These are phyloP conservation scores for Monosporozyma servazzii DNA, from an alignment of 805 yeast species.

Conservation along the genomic window DNA sequence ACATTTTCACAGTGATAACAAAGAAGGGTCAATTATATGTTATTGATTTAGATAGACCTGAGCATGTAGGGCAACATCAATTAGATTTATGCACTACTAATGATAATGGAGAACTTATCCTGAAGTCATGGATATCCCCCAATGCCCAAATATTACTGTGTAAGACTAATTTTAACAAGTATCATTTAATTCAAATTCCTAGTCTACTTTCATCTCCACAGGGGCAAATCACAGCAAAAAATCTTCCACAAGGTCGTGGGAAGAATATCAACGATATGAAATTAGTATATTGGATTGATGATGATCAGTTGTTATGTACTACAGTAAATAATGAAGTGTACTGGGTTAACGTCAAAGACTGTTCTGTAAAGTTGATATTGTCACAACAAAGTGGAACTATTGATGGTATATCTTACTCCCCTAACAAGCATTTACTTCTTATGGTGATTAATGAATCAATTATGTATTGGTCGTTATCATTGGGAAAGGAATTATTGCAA, in stretches of 20 bases:
- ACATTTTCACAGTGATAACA: slow-evolving; percentile 47
- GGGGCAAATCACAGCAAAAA: not conserved
- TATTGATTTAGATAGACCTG: slow-evolving; percentile 61
- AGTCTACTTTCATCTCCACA: not conserved
- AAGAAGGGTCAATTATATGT: slow-evolving; percentile 45
- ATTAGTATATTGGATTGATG: slow-evolving; percentile 16
- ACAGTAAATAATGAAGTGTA: slow-evolving; percentile 19
- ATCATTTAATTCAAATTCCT: slow-evolving; percentile 12
- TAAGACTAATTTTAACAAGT: slow-evolving; percentile 27
- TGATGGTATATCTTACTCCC: slow-evolving; percentile 21
- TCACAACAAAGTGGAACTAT: slow-evolving; percentile 5
- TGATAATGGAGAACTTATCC: slow-evolving; percentile 15
- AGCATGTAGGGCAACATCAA: slow-evolving; percentile 39
- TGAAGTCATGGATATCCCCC: slow-evolving; percentile 21
- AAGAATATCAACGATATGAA: slow-evolving; percentile 11
- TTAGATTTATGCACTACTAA: slow-evolving; percentile 21
- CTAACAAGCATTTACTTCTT: slow-evolving; percentile 6
- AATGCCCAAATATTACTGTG: slow-evolving; percentile 14
- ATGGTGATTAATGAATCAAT: slow-evolving; percentile 18
- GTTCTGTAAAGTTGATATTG: not conserved
- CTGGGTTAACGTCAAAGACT: slow-evolving; percentile 2
- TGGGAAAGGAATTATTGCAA: not conserved
- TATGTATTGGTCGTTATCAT: slow-evolving; percentile 11
- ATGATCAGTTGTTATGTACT: slow-evolving; percentile 15
- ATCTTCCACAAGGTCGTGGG: not conserved